These are phyloP conservation scores for Alternaria tenuissima DNA, from an alignment of 2,329 filamentous ascomycete species.

Conservation along the genomic window DNA sequence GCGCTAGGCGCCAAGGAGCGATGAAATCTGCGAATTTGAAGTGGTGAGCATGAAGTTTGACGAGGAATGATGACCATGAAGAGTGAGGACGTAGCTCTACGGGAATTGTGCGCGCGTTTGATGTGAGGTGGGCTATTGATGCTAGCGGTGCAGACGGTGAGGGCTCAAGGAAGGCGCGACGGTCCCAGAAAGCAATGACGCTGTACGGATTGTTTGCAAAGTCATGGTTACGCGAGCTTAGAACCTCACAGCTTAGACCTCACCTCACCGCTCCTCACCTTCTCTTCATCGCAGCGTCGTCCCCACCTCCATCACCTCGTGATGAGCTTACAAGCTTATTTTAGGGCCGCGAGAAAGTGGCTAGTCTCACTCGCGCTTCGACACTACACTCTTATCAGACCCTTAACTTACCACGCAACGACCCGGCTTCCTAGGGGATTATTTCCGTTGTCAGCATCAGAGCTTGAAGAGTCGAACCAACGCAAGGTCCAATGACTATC, in stretches of 20 bases:
- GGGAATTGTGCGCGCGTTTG: not conserved
- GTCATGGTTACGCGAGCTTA: not conserved
- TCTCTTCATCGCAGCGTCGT: fast-evolving
- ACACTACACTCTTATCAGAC: too few species aligned
- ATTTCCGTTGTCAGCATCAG: not conserved
- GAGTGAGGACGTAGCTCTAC: not conserved
- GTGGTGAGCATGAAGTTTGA: not conserved
- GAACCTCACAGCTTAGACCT: not conserved
- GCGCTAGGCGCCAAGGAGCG: not conserved
- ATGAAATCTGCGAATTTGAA: not conserved
- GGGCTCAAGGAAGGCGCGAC: not conserved
- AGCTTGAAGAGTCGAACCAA: not conserved
- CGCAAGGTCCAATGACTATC: not conserved
- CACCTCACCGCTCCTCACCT: not conserved
- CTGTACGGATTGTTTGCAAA: not conserved
- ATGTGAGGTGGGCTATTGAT: not conserved
- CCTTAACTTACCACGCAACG: too few species aligned
- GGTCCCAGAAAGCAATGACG: not conserved
- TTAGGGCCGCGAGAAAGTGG: too few species aligned
- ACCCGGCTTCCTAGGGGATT: fast-evolving
- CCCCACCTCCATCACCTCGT: fast-evolving
- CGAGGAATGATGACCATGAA: not conserved
- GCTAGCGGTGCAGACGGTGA: not conserved
- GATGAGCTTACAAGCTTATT: too few species aligned
- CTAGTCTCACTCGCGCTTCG: too few species aligned